Evolutionary conservation across 2,329 filamentous ascomycete species (phyloP).

Genomic region (Sodiomyces alkalinus): DNA sequence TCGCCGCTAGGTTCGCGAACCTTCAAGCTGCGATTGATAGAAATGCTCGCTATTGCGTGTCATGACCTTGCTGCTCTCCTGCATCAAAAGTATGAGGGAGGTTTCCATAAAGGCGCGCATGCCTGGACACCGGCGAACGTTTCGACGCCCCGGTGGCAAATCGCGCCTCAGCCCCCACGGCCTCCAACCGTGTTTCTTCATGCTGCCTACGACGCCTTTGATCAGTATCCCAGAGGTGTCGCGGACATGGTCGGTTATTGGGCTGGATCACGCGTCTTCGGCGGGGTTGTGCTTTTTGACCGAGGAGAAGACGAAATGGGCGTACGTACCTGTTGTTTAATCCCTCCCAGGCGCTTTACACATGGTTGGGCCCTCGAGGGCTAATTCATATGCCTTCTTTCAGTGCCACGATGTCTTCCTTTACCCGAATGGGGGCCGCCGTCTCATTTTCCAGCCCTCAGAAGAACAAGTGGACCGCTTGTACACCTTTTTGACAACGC

Average conservation of each 20-base stretch:
- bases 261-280: conserved; percentile 11
- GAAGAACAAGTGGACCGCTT: no score
- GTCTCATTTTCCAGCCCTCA: no score
- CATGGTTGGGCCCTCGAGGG: no score
- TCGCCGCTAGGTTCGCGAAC: no score
- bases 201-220: conserved; percentile 5
- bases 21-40: conserved; percentile 1
- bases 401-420: no score
- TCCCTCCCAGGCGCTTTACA: no score
- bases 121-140: no score
- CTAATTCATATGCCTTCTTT: no score
- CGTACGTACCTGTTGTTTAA: no score
- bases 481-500: no score
- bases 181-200: conserved; percentile 8
- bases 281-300: conserved; percentile 11
- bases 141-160: neutral
- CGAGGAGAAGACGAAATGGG: conserved; percentile 1
- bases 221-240: conserved; percentile 9
- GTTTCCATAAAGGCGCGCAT: neutral
- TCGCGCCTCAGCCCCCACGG: neutral
- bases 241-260: conserved; percentile 13
- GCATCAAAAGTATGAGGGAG: neutral
- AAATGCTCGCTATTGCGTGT: neutral
- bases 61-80: conserved; percentile 1
- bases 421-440: no score